Base-by-base conservation (phyloP, 2,329 filamentous ascomycete genomes). In the Aspergillus sp. region DNA sequence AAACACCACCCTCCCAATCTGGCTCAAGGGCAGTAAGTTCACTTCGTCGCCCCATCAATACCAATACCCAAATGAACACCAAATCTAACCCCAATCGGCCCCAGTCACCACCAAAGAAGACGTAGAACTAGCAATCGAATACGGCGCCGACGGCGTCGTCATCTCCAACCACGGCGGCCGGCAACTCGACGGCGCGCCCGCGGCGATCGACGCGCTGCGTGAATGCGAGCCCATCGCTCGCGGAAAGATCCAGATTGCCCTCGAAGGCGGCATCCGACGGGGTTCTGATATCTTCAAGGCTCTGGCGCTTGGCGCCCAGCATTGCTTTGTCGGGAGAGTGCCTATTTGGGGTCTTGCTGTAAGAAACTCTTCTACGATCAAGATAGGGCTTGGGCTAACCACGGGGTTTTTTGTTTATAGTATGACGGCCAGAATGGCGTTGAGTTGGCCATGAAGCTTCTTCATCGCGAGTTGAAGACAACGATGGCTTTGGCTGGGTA, bases 1-100 rank as follows among this genome's bases (percentile, higher is more conserved):
- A 6, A 70, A 78, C 49, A 82, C 80, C 0, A 78, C 73, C 42
- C 74, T 83, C 68, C 73, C 81, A 51, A 77, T 58, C 24, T 69
- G 49, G 60, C 42, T 65, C 45, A 60, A 68, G 60, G 62, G 56
- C 29, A 55, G 36, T 63, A 54, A 31, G 63, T 62, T 74, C 71
- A 59, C 56, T 26, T 2, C 11, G 6, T 16, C 6, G 1, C 36
- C 16, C 32, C 11, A 36, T 12, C 11, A 12, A 36, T 36, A 36
- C 32, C 32, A 32, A 32, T 36, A 12, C 4, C 10, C 32, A 36
- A 29, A 7, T 2, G 4, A 12, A 36, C 11, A 36, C 32, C 32
- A 36, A 14, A 3, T 14, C 32, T 36, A 36, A 36, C 32, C 12
- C 3, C 32, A 2, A 9, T 9, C 32, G 10, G 6, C n/a, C n/a